Base-by-base conservation (phyloP, 352 stramenopile genomes). In the Bremia lactucae region DNA sequence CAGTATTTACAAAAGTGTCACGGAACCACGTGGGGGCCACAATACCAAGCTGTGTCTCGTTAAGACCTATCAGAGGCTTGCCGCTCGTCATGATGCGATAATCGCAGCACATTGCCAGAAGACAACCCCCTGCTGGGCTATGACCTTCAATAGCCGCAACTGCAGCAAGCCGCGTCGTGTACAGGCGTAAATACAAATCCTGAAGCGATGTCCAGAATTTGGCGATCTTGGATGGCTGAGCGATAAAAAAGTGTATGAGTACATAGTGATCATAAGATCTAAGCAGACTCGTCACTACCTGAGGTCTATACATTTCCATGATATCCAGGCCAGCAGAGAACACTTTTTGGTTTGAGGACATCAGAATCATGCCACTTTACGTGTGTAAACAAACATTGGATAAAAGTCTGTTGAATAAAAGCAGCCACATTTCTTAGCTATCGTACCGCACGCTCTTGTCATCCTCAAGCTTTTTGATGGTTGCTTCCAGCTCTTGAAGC, bases 41-140 rank as follows among this genome's bases (percentile, higher is more conserved):
- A 35, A 98, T 96, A 24, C 93, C 92, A 22, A 98, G 55, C 49
- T 94, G 72, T 5, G 87, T 95, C 69, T 98, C 92, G 53, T 97
- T 98, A 23, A 97, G 65, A 8, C 92, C 92, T 52, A 98, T 97
- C 23, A 81, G 71, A n/a, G 72, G 67, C 40, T 87, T 83, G 9
- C 74, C 79, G 7, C 52, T 65, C n/a, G 82, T 75, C 84, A 98
- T 96, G 43, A 97, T 65, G 15, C 93, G 80, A 61, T 95, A 97
- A 70, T 98, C 90, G 59, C 87, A 97, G 55, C 77, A 85, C 72
- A 97, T 89, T 15, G 89, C 83, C 25, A 98, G 63, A 54, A 98
- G 65, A 48, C 93, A 98, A 39, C 93, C 93, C 25, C 83, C 93
- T 2, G 93, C 93, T 6, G 89, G 88, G 47, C 85, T 94, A 65